Conservation (phyloP, 495 filamentous ascomycete genomes). For the Gamarada debralockiae region DNA sequence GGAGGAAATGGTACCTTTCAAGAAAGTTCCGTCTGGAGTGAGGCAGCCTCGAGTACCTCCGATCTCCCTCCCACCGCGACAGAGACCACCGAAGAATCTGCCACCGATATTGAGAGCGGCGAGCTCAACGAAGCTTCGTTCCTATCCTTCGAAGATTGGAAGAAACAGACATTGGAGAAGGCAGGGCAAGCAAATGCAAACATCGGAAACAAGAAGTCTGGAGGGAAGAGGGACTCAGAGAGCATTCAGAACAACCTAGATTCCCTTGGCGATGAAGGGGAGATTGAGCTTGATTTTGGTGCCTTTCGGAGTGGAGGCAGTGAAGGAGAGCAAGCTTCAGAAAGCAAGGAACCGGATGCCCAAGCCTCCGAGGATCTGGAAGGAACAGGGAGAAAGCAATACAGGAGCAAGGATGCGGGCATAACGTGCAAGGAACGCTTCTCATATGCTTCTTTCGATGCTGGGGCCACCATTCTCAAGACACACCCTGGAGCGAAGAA, state of each 20-base stretch:
- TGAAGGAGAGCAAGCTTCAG: slow-evolving; percentile 37
- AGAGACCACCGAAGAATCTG: not conserved
- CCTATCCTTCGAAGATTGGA: slow-evolving; percentile 98
- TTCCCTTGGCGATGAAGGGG: slow-evolving; percentile 78
- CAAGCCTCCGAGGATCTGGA: slow-evolving; percentile 30
- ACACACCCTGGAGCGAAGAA: slow-evolving; percentile 80
- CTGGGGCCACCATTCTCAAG: slow-evolving; percentile 90
- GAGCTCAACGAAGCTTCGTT: slow-evolving; percentile 81
- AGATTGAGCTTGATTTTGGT: slow-evolving; percentile 88
- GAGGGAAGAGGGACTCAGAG: slow-evolving; percentile 33
- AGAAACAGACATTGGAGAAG: slow-evolving; percentile 85
- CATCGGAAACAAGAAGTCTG: slow-evolving; percentile 25
- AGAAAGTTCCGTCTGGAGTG: not conserved
- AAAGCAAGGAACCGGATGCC: slow-evolving; percentile 25
- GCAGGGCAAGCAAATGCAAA: slow-evolving; percentile 76
- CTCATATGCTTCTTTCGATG: slow-evolving; percentile 96
- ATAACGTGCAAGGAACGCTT: slow-evolving; percentile 94
- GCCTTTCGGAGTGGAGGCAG: slow-evolving; percentile 34
- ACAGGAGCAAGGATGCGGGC: slow-evolving; percentile 84
- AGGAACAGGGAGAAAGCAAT: slow-evolving; percentile 38
- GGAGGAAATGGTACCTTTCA: not conserved
- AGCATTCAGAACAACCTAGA: slow-evolving; percentile 62
- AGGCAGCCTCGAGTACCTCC: not conserved
- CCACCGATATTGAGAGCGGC: slow-evolving; percentile 43
- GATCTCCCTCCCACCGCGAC: not conserved